phyloP scores from a whole-genome alignment of 495 filamentous ascomycete genomes.

The Elaphomyces granulatus region DNA sequence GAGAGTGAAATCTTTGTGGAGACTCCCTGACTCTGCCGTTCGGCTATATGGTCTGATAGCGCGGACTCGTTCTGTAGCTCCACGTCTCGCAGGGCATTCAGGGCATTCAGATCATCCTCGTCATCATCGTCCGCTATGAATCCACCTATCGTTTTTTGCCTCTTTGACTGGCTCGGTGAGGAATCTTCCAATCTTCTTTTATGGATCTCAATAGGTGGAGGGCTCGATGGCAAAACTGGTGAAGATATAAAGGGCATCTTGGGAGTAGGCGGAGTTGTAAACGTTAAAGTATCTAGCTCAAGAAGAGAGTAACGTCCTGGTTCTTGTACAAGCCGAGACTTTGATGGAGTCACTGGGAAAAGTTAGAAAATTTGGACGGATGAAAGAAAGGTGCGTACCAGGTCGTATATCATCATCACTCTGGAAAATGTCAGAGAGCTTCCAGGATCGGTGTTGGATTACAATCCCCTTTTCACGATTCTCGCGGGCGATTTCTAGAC shows the following conservation, averaged over 20 bases:
- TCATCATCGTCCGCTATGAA: conserved; percentile 31
- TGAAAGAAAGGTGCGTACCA: conserved; percentile 20
- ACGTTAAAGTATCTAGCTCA: conserved; percentile 7
- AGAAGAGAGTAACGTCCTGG: conserved; percentile 10
- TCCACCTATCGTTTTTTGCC: conserved; percentile 30
- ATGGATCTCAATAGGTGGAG: conserved; percentile 24
- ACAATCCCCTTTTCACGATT: conserved; percentile 34
- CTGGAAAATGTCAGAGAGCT: conserved; percentile 43
- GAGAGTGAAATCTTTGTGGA: neutral
- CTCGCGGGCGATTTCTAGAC: conserved; percentile 38
- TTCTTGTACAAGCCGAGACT: too few species aligned
- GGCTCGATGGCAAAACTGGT: conserved; percentile 42
- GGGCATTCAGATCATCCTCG: conserved; percentile 8
- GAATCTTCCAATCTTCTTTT: conserved; percentile 37
- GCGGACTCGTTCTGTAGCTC: conserved; percentile 22
- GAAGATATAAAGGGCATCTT: conserved; percentile 53
- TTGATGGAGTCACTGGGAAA: conserved; percentile 28
- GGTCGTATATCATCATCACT: conserved; percentile 44
- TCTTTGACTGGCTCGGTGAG: conserved; percentile 25
- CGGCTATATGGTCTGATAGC: conserved; percentile 19
- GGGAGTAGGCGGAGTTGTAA: conserved; percentile 20
- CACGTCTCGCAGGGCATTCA: neutral
- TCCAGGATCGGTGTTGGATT: conserved; percentile 49
- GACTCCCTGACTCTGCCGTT: conserved; percentile 4
- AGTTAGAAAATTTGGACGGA: conserved; percentile 6